These are phyloP conservation scores for Nematodospora anomalae DNA, from an alignment of 1,139 yeast genomes.

Conservation along the genomic window DNA sequence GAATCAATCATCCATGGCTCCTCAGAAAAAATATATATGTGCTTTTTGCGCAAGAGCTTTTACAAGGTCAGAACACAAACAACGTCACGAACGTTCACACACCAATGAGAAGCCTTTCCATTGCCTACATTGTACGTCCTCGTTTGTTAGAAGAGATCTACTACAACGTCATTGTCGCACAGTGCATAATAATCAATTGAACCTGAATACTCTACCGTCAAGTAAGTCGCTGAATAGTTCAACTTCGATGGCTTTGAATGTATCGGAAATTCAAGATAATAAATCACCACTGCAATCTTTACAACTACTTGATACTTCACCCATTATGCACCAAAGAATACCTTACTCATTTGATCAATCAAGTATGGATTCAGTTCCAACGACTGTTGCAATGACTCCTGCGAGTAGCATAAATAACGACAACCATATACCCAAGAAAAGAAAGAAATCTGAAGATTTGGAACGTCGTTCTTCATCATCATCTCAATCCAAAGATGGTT, in stretches of 20 bases:
- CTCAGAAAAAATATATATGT: conserved; percentile 68
- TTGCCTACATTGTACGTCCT: conserved; percentile 67
- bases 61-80: conserved; percentile 77
- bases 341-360: not conserved
- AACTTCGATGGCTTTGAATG: conserved; percentile 10
- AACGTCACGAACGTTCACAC: conserved; percentile 81
- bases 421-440: conserved; percentile 5
- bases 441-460: conserved; percentile 8
- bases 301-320: conserved; percentile 3
- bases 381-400: conserved; percentile 8
- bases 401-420: conserved; percentile 5
- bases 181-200: conserved; percentile 51
- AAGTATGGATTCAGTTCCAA: not conserved
- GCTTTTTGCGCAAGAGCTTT: conserved; percentile 81
- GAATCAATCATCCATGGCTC: no score
- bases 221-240: conserved; percentile 16
- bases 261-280: not conserved
- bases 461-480: conserved; percentile 2
- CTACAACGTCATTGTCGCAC: conserved; percentile 77
- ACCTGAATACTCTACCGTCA: conserved; percentile 13
- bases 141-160: conserved; percentile 75
- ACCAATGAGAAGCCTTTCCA: conserved; percentile 82
- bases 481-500: conserved; percentile 7
- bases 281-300: not conserved
- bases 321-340: conserved; percentile 4